A percentile compares a stretch with the other conserved stretches of the same genome.
phyloP scores from a whole-genome alignment of 1,284 basidiomycete genomes.

The Cryptococcus hybrid region DNA sequence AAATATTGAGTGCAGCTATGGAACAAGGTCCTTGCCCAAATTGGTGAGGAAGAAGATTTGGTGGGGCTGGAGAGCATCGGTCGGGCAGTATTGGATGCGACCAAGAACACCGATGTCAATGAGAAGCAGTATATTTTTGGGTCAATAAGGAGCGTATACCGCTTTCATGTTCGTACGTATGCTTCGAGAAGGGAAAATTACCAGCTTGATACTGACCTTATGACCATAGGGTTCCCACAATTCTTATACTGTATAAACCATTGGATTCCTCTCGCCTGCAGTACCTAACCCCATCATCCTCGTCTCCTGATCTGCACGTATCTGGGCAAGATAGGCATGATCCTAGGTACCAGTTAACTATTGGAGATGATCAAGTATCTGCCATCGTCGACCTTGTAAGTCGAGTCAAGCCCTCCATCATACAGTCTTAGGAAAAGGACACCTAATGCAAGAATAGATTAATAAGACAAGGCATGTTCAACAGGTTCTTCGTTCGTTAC shows the following conservation, averaged over 20 bases:
- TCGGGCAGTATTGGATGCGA: background rate
- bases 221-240: background rate
- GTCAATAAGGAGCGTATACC: slow-evolving; percentile 5
- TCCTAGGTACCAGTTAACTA: too few species aligned
- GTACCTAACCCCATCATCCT: background rate
- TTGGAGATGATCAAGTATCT: too few species aligned
- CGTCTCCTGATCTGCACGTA: too few species aligned
- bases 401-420: too few species aligned
- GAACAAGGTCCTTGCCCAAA: too few species aligned
- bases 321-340: too few species aligned
- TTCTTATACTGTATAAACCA: background rate
- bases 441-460: too few species aligned
- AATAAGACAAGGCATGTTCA: too few species aligned
- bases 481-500: too few species aligned
- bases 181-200: background rate
- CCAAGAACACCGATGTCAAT: background rate
- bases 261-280: background rate
- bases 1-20: background rate
- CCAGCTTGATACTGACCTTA: background rate
- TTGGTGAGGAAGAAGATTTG: too few species aligned
- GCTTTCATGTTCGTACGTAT: slow-evolving; percentile 13
- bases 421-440: too few species aligned
- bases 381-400: too few species aligned
- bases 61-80: background rate
- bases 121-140: slow-evolving; percentile 1